phyloP scores from a whole-genome alignment of 2,329 filamentous ascomycete species.

The Periconia sp. region DNA sequence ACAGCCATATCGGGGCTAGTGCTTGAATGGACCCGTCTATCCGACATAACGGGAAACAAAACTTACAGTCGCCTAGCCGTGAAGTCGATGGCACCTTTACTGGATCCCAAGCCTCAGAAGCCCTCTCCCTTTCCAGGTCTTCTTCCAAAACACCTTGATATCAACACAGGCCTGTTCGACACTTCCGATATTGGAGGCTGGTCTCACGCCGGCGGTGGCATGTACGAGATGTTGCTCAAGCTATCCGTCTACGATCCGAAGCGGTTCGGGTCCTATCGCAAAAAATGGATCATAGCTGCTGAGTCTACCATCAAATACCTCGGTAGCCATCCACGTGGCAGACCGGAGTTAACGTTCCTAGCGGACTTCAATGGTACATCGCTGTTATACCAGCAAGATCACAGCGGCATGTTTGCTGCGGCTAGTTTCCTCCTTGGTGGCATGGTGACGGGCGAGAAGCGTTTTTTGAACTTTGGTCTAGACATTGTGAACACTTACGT shows the following conservation, averaged over 20 bases:
- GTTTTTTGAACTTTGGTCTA: conserved; percentile 33
- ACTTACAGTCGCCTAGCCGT: conserved; percentile 23
- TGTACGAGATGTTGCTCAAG: conserved; percentile 39
- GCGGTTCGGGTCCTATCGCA: conserved; percentile 22
- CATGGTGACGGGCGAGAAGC: conserved; percentile 30
- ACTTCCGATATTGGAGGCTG: conserved; percentile 27
- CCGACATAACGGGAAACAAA: conserved; percentile 26
- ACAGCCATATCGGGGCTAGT: conserved; percentile 11
- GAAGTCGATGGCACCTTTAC: conserved; percentile 22
- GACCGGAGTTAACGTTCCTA: conserved; percentile 32
- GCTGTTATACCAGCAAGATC: conserved; percentile 12
- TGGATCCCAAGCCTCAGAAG: conserved; percentile 19
- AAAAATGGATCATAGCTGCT: conserved; percentile 29
- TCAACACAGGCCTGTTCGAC: conserved; percentile 22
- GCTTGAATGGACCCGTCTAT: conserved; percentile 10
- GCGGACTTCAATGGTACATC: conserved; percentile 24
- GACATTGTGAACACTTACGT: conserved; percentile 20
- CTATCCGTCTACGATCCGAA: conserved; percentile 32
- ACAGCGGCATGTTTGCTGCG: conserved; percentile 37
- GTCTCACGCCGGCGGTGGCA: conserved; percentile 15
- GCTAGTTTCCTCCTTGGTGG: conserved; percentile 40
- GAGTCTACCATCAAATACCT: conserved; percentile 34
- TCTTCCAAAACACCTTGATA: conserved; percentile 23
- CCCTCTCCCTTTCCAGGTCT: conserved; percentile 28
- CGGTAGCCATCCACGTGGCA: conserved; percentile 27